Evolutionary conservation across 768 basidiomycete species (phyloP), one percentile per base, ranked within the genome.

Genomic region (Infundibulicybe gibba): DNA sequence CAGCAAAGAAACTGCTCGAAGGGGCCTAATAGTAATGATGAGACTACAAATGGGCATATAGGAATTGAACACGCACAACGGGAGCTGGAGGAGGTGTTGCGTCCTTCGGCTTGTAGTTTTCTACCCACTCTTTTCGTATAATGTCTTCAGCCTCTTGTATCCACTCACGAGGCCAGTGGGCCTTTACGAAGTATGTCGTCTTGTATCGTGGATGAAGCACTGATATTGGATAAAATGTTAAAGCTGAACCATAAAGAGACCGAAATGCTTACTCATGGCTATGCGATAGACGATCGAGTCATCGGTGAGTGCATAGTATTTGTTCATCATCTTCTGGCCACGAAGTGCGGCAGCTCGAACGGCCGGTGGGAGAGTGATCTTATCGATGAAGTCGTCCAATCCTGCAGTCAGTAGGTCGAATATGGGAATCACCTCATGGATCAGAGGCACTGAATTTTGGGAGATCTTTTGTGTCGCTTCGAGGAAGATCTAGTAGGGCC

Each of bases 361-460:
- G 6, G 33, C 42, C 2, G 49, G 21, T 3, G 43, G 47, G 2
- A 51, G 46, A 3, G n/a, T 0, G 1, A 9, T 3, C 37, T 61
- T 20, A 15, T 54, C 51, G 16, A 56, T 51, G 17, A 45, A 40
- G 3, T 56, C 41, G 13, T 57, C 58, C 12, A 67, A 47, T 0
- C 45, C 49, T 10, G 41, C 35, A 0, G 59, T 61, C 25, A 67
- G 37, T n/a, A n/a, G n/a, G n/a, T n/a, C n/a, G 15, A 65, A 51
- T 25, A 58, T 34, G 2, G 62, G 64, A 13, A 65, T 67, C 10
- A 66, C 59, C 32, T 62, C 41, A 39, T 63, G 59, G 25, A 66
- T 35, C 1, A 63, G 55, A 6, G 55, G 59, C 2, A 52, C 47
- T 9, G 40, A 38, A 15, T 41, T 48, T 17, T 53, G 16, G 0